Evolutionary conservation across 2,329 filamentous ascomycete genomes (phyloP), one percentile per base, ranked within the genome.

Genomic region (Podosphaera xanthii): DNA sequence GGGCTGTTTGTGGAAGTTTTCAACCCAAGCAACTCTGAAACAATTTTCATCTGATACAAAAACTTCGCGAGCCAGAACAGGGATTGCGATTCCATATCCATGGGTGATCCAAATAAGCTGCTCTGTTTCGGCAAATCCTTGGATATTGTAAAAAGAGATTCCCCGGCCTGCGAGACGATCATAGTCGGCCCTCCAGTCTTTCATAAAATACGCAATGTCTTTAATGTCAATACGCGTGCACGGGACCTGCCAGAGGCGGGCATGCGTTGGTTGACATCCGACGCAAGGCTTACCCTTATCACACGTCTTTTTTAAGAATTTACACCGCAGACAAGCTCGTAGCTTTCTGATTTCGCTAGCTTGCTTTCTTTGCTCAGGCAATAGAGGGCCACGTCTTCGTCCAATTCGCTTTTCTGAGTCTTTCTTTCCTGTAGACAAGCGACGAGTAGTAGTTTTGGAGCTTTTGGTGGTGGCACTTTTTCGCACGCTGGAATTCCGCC

Each of bases 141-240:
- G 95, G 74, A 96, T 92, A 69, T 96, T 96, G 72, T 86, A 90
- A 56, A 95, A 85, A 1, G 89, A 94, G 69, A 96, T 88, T 59
- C 87, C 87, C 60, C 87, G 81, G 63, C 81, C 86, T 65, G 92
- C 80, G 70, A 96, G 90, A 65, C 89, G 84, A 73, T 95, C 89
- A 67, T 92, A 95, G 71, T 97, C 91, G 52, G 89, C 90, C 74
- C 91, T 94, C 90, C 90, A 97, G 72, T 96, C 91, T 77, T 96
- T 96, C 87, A 96, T 92, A 76, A 97, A 97, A 72, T 94, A 95
- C 50, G 83, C 87, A 67, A 97, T 94, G 68, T 97, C 91, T 78
- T 95, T 96, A 77, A 97, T 97, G 71, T 96, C 91, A 68, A 96
- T 95, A 62, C 91, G 86, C 48, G 91, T 97, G 77, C 91, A 97